A percentile compares a stretch with the other conserved stretches of the same genome.
Evolutionary conservation across 2,329 filamentous ascomycete genomes (phyloP).

Genomic region (Fusarium coicis): DNA sequence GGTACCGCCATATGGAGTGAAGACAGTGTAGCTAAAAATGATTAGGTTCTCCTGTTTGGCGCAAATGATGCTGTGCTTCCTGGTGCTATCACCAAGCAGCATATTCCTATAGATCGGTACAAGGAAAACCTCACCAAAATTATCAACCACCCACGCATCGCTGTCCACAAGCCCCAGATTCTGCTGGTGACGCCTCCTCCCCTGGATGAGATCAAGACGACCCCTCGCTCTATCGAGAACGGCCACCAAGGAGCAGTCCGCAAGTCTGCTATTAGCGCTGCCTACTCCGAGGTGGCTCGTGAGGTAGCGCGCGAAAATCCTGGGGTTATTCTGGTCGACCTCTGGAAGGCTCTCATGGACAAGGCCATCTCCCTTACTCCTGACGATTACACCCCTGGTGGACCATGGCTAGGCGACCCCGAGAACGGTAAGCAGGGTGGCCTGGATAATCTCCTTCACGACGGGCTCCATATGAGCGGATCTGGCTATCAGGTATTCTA

Average conservation of each 20-base stretch:
- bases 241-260: constrained; percentile 58
- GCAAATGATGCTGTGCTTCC: constrained; percentile 88
- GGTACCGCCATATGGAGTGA: constrained; percentile 29
- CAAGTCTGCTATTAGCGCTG: constrained; percentile 59
- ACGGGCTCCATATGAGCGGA: constrained; percentile 68
- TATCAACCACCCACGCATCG: constrained; percentile 75
- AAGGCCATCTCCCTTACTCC: constrained; percentile 69
- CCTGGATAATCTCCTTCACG: constrained; percentile 63
- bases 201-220: constrained; percentile 77
- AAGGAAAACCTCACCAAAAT: constrained; percentile 77
- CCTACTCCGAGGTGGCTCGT: constrained; percentile 71
- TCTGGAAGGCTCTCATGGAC: constrained; percentile 83
- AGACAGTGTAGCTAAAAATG: constrained; percentile 32
- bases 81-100: constrained; percentile 71
- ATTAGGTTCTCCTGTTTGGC: constrained; percentile 81
- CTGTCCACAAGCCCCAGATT: constrained; percentile 76
- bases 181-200: constrained; percentile 86
- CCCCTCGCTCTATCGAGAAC: constrained; percentile 57
- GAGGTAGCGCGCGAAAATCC: constrained; percentile 75
- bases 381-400: constrained; percentile 64
- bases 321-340: constrained; percentile 77
- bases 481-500: constrained; percentile 65
- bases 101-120: constrained; percentile 82
- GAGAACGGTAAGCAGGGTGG: constrained; percentile 62
- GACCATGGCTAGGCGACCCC: constrained; percentile 61